These are phyloP conservation scores for Gentiana macrophylla DNA, from an alignment of 257 asterid genomes.

Conservation along the genomic window DNA sequence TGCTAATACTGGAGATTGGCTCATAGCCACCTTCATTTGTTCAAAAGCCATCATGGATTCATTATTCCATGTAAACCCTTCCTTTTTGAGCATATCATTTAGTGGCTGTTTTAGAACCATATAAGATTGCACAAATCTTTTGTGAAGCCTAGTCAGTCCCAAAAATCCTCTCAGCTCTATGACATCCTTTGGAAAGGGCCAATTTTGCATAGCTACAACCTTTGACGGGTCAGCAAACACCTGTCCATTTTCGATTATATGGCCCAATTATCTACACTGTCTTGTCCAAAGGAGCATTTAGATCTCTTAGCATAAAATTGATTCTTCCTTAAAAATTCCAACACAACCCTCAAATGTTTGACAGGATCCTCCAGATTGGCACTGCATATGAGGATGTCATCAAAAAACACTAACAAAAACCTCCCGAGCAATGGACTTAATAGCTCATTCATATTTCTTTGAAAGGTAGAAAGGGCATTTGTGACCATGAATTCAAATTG, in stretches of 20 bases:
- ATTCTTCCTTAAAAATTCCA: not conserved
- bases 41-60: not conserved
- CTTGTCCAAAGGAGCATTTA: not conserved
- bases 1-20: not conserved
- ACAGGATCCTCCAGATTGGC: too few relatives aligned
- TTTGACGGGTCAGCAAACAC: too few relatives aligned
- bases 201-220: too few relatives aligned
- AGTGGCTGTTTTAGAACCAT: not conserved
- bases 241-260: too few relatives aligned
- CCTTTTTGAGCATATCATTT: not conserved
- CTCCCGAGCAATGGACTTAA: not conserved
- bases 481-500: conserved; percentile 2
- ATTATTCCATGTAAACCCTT: not conserved
- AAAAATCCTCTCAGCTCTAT: too few relatives aligned
- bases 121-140: not conserved
- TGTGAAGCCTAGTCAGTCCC: not conserved
- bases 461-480: not conserved
- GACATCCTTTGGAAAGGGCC: too few relatives aligned
- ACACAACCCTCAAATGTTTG: not conserved
- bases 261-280: too few relatives aligned
- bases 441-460: not conserved
- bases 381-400: too few relatives aligned
- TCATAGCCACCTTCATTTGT: not conserved
- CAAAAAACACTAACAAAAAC: too few relatives aligned
- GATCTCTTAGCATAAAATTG: not conserved